Percentiles rank a stretch among this genome's conserved stretches.
phyloP scores from a whole-genome alignment of 2,329 filamentous ascomycete genomes.

The Ophiocordyceps camponoti-leonardi region DNA sequence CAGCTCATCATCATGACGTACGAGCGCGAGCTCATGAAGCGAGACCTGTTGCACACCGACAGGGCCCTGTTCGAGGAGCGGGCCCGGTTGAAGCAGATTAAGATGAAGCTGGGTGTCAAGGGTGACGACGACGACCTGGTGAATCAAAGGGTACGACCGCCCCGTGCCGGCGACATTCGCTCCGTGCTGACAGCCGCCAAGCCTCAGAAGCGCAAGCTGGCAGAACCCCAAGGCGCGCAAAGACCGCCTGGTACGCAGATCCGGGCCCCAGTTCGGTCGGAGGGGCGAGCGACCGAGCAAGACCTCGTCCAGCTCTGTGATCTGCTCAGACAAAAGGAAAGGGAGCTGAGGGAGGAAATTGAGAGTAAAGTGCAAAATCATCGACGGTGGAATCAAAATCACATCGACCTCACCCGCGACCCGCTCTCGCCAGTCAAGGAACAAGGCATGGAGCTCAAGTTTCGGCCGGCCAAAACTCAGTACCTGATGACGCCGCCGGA shows the following conservation, averaged over 20 bases:
- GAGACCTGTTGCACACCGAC: slow-evolving; percentile 59
- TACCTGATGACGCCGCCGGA: slow-evolving; percentile 51
- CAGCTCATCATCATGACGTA: slow-evolving; percentile 62
- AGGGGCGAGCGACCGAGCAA: slow-evolving; percentile 55
- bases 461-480: slow-evolving; percentile 55
- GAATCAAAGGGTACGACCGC: slow-evolving; percentile 65
- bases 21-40: slow-evolving; percentile 64
- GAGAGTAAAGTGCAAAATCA: slow-evolving; percentile 79
- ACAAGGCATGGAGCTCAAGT: slow-evolving; percentile 40
- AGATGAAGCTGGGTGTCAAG: slow-evolving; percentile 77
- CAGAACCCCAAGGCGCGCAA: slow-evolving; percentile 43
- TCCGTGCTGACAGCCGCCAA: slow-evolving; percentile 23
- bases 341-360: slow-evolving; percentile 64
- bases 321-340: slow-evolving; percentile 64
- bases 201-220: slow-evolving; percentile 54
- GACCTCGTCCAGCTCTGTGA: slow-evolving; percentile 67
- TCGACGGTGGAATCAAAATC: slow-evolving; percentile 78
- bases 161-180: slow-evolving; percentile 13
- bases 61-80: slow-evolving; percentile 70
- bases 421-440: slow-evolving; percentile 68
- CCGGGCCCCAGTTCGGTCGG: slow-evolving; percentile 51
- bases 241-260: slow-evolving; percentile 45
- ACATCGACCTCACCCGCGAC: slow-evolving; percentile 72
- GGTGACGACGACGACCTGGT: slow-evolving; percentile 86
- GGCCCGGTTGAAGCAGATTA: slow-evolving; percentile 67